Evolutionary conservation across 345 rosid species (phyloP), one percentile per base, ranked within the genome.

Genomic region (Melastoma malabathricum): DNA sequence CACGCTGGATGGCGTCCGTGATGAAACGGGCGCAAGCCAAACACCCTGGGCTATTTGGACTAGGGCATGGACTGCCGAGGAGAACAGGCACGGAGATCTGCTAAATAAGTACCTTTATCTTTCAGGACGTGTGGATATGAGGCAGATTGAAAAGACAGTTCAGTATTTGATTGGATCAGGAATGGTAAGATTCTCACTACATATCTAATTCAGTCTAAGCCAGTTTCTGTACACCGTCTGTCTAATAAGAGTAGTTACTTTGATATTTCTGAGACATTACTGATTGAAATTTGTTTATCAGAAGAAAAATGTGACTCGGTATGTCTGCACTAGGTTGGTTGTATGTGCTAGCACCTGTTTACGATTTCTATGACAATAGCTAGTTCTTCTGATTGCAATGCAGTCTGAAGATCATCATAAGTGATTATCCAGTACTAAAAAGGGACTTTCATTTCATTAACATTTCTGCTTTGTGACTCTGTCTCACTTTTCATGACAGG

Each of bases 21-120:
- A 86, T 68, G 92, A 82, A 58, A 86, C 88, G 2, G 92, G 95
- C 8, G 96, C 92, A 20, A 90, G 96, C 66, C 87, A 23, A 43
- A 75, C 79, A 46, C 43, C 98, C 18, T 82, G 89, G 89, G 85
- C 83, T 9, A 43, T 74, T 22, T 82, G 89, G 89, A 76, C 81
- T 0, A 72, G 85, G 65, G 81, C 79, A 17, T 82, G 89, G 89
- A 79, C 83, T 4, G 89, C 89, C 29, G 89, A 82, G 68, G 89
- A 82, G 64, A 82, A 82, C 43, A 66, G 89, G 59, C 89, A 82
- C 13, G 85, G 85, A n/a, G 89, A 82, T 59, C 79, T 82, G 15
- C 83, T 82, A 49, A 76, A 76, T 47, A 76, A 72, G 72, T 82
- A 82, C 59, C 85, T 82, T n/a, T 82, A 82, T 66, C 69, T 82